These are phyloP conservation scores for Cavenderia fasciculata DNA, from an alignment of 78 protist genomes.

Conservation along the genomic window DNA sequence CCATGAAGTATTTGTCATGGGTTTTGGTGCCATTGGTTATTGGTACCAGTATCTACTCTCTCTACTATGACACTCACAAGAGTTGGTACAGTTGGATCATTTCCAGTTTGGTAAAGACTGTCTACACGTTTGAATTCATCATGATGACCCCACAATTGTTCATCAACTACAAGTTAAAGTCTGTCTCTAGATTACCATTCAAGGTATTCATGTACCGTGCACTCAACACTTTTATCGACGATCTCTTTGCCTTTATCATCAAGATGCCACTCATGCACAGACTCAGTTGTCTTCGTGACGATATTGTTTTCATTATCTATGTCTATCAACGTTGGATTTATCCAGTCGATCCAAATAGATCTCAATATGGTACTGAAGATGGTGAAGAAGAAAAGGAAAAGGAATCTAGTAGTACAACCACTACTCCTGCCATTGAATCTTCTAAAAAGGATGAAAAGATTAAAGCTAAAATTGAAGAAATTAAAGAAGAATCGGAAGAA, in stretches of 20 bases:
- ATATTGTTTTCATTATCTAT: slow-evolving; percentile 92
- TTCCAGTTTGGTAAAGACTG: slow-evolving; percentile 61
- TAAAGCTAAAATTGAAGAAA: no score
- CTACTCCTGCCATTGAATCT: background rate
- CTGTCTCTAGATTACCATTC: slow-evolving; percentile 98
- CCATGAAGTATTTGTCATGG: slow-evolving; percentile 87
- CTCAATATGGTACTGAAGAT: slow-evolving; percentile 58
- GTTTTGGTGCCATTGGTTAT: slow-evolving; percentile 84
- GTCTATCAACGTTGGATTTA: slow-evolving; percentile 95
- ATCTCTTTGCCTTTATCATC: slow-evolving; percentile 96
- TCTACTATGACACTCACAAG: slow-evolving; percentile 89
- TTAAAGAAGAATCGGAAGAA: no score
- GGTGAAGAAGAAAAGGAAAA: background rate
- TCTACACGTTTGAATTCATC: slow-evolving; percentile 91
- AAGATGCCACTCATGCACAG: slow-evolving; percentile 97
- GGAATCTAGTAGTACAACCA: background rate
- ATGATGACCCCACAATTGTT: slow-evolving; percentile 98
- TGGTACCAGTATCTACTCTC: slow-evolving; percentile 90
- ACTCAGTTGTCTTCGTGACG: slow-evolving; percentile 97
- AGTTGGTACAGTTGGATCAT: slow-evolving; percentile 79
- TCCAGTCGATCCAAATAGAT: slow-evolving; percentile 90
- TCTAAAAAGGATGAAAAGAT: background rate
- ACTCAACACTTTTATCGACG: slow-evolving; percentile 98
- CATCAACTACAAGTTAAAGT: slow-evolving; percentile 95
- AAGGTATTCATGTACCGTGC: slow-evolving; percentile 94